A percentile compares a stretch with the other conserved stretches of the same genome.
phyloP scores from a whole-genome alignment of 202 grass and related monocot genomes.

The Zizania palustris region DNA sequence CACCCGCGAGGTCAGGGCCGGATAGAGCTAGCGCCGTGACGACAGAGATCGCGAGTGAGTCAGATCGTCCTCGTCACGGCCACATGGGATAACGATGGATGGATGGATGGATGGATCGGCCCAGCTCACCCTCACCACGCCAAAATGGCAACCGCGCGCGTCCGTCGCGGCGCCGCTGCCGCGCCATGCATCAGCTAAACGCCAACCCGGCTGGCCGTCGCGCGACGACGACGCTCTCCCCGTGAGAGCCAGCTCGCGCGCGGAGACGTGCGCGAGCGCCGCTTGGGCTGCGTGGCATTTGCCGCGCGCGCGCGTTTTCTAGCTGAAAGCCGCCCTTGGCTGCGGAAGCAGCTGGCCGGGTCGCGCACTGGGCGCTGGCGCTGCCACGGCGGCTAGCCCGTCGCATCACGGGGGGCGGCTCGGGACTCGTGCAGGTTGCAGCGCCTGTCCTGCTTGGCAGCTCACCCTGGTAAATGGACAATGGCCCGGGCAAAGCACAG shows the following conservation, averaged over 20 bases:
- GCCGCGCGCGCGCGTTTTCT: neutral
- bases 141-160: neutral
- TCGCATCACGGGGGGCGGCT: conserved; percentile 5
- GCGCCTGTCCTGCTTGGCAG: neutral
- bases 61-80: neutral
- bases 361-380: neutral
- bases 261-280: neutral
- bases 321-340: neutral
- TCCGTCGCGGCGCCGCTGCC: neutral
- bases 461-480: neutral
- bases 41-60: neutral
- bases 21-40: neutral
- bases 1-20: neutral
- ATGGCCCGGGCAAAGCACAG: too few species aligned
- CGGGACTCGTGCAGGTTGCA: neutral
- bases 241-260: neutral
- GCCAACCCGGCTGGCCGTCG: too few species aligned
- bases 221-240: too few species aligned
- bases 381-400: neutral
- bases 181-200: neutral
- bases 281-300: conserved; percentile 15
- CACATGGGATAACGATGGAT: neutral
- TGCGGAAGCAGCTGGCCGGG: neutral
- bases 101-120: neutral
- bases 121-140: neutral